phyloP scores from a whole-genome alignment of 73 alveolate genomes.

The Symbiodinium pilosum region DNA sequence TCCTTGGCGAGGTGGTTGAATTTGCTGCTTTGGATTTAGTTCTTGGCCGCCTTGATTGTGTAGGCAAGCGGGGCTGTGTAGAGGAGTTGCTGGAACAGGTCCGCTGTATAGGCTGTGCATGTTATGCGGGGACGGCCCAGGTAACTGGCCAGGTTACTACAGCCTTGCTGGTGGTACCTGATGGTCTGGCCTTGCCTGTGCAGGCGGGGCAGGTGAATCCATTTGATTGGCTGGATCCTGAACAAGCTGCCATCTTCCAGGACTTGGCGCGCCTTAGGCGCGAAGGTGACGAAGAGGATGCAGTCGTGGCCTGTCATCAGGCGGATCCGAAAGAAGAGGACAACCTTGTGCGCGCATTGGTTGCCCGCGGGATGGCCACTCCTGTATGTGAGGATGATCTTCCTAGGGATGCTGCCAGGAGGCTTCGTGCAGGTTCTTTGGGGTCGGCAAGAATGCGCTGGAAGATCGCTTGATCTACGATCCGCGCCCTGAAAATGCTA shows the following conservation, averaged over 20 bases:
- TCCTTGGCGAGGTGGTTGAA: constrained; percentile 61
- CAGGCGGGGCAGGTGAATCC: constrained; percentile 36
- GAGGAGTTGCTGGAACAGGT: background rate
- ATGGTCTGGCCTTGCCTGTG: background rate
- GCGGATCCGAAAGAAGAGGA: background rate
- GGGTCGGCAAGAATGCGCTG: background rate
- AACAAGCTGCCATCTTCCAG: background rate
- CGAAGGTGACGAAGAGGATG: background rate
- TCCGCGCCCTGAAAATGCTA: constrained; percentile 25
- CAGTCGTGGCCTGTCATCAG: background rate
- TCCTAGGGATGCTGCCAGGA: background rate
- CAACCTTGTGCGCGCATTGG: background rate
- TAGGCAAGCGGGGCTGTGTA: background rate
- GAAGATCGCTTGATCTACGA: constrained; percentile 23
- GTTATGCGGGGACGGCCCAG: background rate
- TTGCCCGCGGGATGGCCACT: background rate
- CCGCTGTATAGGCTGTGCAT: background rate
- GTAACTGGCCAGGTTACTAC: background rate
- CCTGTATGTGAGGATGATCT: background rate
- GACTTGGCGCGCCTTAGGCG: background rate
- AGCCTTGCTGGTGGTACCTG: constrained; percentile 21
- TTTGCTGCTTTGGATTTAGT: background rate
- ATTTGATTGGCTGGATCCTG: background rate
- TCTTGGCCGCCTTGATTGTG: background rate
- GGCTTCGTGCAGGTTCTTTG: background rate